Evolutionary conservation across 2,329 filamentous ascomycete species (phyloP).

Genomic region (Botryosphaeria dothidea): DNA sequence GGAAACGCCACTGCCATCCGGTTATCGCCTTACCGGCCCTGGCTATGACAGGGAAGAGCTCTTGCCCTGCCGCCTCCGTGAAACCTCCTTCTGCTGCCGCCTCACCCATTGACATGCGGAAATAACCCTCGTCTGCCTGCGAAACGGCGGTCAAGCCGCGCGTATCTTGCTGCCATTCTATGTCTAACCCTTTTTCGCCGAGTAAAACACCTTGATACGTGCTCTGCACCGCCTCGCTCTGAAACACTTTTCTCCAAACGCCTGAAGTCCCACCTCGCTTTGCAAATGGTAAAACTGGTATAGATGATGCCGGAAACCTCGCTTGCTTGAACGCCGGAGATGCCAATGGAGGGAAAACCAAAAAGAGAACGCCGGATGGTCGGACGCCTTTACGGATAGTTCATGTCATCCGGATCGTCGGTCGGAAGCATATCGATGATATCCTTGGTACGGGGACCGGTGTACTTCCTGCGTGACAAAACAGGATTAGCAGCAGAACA

Average conservation of each 20-base stretch:
- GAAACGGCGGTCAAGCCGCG: conserved; percentile 12
- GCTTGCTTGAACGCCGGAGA: conserved; percentile 13
- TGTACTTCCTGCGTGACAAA: conserved; percentile 54
- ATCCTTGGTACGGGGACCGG: conserved; percentile 59
- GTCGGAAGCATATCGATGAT: conserved; percentile 45
- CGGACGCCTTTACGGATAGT: neutral
- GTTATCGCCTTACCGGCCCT: neutral
- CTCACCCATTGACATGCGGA: neutral
- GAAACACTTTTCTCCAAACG: neutral
- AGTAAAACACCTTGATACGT: conserved; percentile 15
- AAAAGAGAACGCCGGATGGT: neutral
- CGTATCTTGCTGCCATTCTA: conserved; percentile 4
- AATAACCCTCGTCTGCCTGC: neutral
- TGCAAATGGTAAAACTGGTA: neutral
- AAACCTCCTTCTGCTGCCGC: no score
- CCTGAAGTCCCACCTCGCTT: neutral
- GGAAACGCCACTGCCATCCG: neutral
- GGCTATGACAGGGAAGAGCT: neutral
- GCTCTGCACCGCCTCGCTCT: neutral
- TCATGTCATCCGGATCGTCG: conserved; percentile 41
- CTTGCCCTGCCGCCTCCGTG: neutral
- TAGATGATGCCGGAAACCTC: neutral
- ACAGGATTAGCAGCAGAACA: neutral
- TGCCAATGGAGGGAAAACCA: neutral
- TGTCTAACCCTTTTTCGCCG: conserved; percentile 8